Conservation (phyloP, 1,284 basidiomycete genomes). For the Cryptococcus sp. region DNA sequence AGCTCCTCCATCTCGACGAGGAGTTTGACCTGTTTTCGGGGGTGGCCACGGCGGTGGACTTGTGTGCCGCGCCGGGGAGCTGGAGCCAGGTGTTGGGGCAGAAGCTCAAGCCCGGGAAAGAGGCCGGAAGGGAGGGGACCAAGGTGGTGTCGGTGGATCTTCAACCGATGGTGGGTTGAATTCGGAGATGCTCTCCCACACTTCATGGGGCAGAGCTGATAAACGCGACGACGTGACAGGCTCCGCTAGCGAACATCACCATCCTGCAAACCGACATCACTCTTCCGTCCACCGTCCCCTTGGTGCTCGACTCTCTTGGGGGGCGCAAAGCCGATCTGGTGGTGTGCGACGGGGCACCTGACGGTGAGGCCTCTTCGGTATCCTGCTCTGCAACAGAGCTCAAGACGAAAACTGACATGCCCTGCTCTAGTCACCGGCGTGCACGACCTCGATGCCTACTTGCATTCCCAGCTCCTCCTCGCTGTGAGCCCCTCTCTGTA, state of each 20-base stretch:
- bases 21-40: conserved; percentile 54
- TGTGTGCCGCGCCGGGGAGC: conserved; percentile 58
- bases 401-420: not conserved
- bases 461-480: conserved; percentile 57
- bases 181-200: not conserved
- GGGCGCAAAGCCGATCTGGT: conserved; percentile 56
- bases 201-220: too few relatives aligned
- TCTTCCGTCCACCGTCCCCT: conserved; percentile 52
- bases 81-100: conserved; percentile 48
- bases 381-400: not conserved
- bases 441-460: conserved; percentile 58
- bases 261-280: conserved; percentile 59
- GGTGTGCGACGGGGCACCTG: conserved; percentile 60
- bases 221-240: conserved; percentile 38
- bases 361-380: conserved; percentile 44
- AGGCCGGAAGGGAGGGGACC: conserved; percentile 15
- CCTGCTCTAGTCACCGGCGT: conserved; percentile 54
- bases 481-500: conserved; percentile 51
- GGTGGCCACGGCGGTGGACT: conserved; percentile 54
- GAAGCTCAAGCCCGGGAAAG: conserved; percentile 42
- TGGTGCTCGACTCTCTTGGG: conserved; percentile 53
- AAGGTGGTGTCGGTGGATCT: conserved; percentile 57
- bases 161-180: conserved; percentile 55
- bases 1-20: conserved; percentile 54
- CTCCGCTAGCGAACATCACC: conserved; percentile 55